These are phyloP conservation scores for Petunia hybrid DNA, from an alignment of 305 asterid genomes.

Conservation along the genomic window DNA sequence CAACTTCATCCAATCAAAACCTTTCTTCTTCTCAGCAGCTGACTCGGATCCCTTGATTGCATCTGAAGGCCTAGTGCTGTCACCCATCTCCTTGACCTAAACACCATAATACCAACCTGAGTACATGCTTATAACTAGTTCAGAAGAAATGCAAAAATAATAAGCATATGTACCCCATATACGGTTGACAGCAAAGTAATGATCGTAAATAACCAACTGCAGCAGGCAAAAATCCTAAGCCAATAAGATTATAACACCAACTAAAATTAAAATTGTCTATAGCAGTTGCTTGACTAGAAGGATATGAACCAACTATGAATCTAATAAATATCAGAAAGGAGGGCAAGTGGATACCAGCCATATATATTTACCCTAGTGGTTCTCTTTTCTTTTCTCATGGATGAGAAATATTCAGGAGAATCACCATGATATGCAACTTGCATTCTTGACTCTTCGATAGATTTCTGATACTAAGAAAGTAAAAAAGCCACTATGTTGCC, in stretches of 20 bases:
- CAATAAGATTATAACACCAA: not conserved
- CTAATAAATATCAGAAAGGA: not conserved
- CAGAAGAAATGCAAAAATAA: not conserved
- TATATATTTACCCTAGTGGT: not conserved
- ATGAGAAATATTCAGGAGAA: not conserved
- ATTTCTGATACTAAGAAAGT: not conserved
- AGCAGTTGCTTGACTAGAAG: not conserved
- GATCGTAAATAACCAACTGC: not conserved
- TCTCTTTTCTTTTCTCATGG: not conserved
- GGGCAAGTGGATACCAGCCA: not conserved
- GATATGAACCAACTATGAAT: not conserved
- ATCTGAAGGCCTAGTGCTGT: conserved; percentile 56
- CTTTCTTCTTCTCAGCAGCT: conserved; percentile 75
- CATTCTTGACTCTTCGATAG: not conserved
- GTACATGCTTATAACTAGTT: conserved; percentile 15
- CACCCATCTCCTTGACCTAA: conserved; percentile 87
- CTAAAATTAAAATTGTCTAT: not conserved
- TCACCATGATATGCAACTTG: not conserved
- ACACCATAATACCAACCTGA: conserved; percentile 30
- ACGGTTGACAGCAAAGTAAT: not conserved
- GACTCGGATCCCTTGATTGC: conserved; percentile 63
- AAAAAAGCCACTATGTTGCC: not conserved
- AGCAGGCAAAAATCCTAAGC: not conserved
- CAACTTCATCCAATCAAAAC: conserved; percentile 77
- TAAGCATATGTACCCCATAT: not conserved